These are phyloP conservation scores for Trypanosomatidae sp. DNA, from an alignment of 208 protist genomes.

Conservation along the genomic window DNA sequence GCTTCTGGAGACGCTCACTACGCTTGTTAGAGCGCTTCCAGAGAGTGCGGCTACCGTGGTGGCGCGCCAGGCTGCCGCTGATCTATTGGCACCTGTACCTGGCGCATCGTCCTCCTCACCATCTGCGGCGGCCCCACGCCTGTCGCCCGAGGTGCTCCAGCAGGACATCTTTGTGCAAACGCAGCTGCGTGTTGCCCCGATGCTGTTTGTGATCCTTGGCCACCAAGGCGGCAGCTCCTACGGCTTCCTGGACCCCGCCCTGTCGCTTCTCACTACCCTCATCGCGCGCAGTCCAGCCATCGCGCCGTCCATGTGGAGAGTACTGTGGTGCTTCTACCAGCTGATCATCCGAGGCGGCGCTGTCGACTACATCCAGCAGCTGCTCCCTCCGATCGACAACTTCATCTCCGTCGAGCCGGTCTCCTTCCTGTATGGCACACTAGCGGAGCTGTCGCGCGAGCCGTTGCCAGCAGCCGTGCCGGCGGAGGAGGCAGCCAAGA, in stretches of 20 bases:
- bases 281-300: slow-evolving; percentile 79
- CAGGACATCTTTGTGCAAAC: slow-evolving; percentile 59
- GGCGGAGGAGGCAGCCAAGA: slow-evolving; percentile 29
- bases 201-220: slow-evolving; percentile 76
- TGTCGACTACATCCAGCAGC: slow-evolving; percentile 84
- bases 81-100: slow-evolving; percentile 1
- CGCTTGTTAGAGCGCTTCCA: slow-evolving; percentile 72
- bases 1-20: slow-evolving; percentile 79
- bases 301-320: slow-evolving; percentile 52
- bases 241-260: slow-evolving; percentile 86
- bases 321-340: slow-evolving; percentile 70
- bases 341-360: slow-evolving; percentile 61
- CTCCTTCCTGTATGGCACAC: slow-evolving; percentile 52
- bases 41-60: slow-evolving; percentile 17
- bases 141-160: slow-evolving; percentile 18
- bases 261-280: slow-evolving; percentile 84
- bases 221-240: slow-evolving; percentile 65
- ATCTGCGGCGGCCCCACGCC: not conserved
- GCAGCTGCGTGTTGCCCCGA: slow-evolving; percentile 57
- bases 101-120: not conserved
- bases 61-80: slow-evolving; percentile 13
- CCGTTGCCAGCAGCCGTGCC: slow-evolving; percentile 22
- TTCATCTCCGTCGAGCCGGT: slow-evolving; percentile 77
- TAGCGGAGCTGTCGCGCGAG: slow-evolving; percentile 19
- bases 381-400: slow-evolving; percentile 92